phyloP scores from a whole-genome alignment of 306 rosid genomes.

The Dalbergia cultrata region DNA sequence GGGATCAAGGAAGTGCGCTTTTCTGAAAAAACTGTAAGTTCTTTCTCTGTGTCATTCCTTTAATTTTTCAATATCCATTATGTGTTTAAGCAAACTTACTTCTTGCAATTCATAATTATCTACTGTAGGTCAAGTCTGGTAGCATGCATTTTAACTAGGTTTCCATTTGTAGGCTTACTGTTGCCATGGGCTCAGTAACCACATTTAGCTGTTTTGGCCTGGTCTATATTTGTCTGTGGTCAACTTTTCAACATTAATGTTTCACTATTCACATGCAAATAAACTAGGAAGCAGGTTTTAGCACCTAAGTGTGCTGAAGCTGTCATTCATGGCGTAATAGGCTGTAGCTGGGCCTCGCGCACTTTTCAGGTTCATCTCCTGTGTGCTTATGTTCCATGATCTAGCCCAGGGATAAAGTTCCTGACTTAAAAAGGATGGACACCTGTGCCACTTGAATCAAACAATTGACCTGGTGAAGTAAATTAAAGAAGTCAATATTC shows the following conservation, averaged over 20 bases:
- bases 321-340: conserved; percentile 12
- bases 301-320: conserved; percentile 5
- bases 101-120: conserved; percentile 21
- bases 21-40: conserved; percentile 61
- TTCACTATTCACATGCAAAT: conserved; percentile 2
- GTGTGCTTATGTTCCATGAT: conserved; percentile 11
- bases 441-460: neutral
- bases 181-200: neutral
- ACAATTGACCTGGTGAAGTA: conserved; percentile 28
- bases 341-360: conserved; percentile 8
- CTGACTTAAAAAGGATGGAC: conserved; percentile 4
- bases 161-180: neutral
- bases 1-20: conserved; percentile 55
- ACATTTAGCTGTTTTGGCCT: neutral
- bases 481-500: neutral
- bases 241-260: conserved; percentile 22
- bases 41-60: conserved; percentile 10
- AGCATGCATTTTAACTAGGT: neutral
- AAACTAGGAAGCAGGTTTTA: conserved; percentile 22
- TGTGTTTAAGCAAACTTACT: conserved; percentile 11
- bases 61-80: conserved; percentile 5
- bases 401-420: conserved; percentile 15
- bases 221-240: conserved; percentile 5
- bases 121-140: conserved; percentile 1
- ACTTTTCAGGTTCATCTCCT: conserved; percentile 22